phyloP scores from a whole-genome alignment of 202 grass and related monocot genomes.

The Hordeum pubiflorum region DNA sequence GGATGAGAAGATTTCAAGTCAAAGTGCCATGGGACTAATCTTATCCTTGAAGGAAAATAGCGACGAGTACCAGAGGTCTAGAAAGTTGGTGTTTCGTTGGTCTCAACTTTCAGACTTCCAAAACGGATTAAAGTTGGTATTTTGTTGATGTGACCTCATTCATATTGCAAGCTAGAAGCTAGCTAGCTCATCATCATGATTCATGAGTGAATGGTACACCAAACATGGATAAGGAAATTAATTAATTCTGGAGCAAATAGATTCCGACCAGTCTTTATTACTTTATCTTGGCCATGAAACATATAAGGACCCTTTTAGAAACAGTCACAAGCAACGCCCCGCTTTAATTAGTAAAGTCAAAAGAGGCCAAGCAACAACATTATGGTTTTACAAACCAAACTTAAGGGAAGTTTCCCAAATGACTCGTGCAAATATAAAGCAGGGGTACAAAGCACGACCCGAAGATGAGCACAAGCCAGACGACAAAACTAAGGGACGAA shows the following conservation, averaged over 20 bases:
- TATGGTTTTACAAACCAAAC: no score
- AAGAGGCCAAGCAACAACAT: no score
- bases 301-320: background rate
- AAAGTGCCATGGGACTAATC: background rate
- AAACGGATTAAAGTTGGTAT: background rate
- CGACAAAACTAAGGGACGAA: no score
- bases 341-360: no score
- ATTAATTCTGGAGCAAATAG: background rate
- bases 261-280: slow-evolving; percentile 3
- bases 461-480: no score
- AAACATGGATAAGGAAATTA: slow-evolving; percentile 39
- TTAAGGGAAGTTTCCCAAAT: no score
- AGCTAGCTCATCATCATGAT: slow-evolving; percentile 30
- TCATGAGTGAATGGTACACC: slow-evolving; percentile 15
- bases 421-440: no score
- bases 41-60: background rate
- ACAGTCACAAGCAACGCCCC: no score
- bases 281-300: slow-evolving; percentile 19
- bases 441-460: no score
- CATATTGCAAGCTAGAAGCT: slow-evolving; percentile 14
- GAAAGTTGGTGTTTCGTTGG: slow-evolving; percentile 18
- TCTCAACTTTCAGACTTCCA: background rate
- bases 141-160: slow-evolving; percentile 27
- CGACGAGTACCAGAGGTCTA: background rate
- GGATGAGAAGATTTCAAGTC: background rate